phyloP scores from a whole-genome alignment of 306 rosid species.

The Vicia villosa region DNA sequence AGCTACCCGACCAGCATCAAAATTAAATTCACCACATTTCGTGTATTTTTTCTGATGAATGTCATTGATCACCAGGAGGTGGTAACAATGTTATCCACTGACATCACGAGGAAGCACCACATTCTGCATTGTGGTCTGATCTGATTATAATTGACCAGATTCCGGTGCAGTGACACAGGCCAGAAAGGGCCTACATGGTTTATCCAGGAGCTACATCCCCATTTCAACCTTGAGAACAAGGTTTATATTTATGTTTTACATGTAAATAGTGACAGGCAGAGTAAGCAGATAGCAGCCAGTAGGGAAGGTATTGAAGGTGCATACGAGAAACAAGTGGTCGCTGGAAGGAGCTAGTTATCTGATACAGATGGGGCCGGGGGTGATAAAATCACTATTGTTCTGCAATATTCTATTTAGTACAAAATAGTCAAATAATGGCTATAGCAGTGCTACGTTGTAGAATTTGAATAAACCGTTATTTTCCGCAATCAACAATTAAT shows the following conservation, averaged over 20 bases:
- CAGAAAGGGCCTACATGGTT: background rate
- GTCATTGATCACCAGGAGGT: background rate
- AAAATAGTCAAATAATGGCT: background rate
- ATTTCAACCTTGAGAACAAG: background rate
- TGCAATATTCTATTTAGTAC: background rate
- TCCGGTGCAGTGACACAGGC: background rate
- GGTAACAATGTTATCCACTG: background rate
- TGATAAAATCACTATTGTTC: background rate
- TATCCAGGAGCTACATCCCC: background rate
- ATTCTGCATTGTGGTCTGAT: background rate
- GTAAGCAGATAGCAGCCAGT: background rate
- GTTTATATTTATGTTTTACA: background rate
- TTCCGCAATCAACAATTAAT: background rate
- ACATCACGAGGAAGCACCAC: background rate
- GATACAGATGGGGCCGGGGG: background rate
- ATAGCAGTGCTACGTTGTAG: background rate
- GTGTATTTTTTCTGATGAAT: background rate
- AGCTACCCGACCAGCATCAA: background rate
- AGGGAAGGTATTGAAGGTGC: constrained; percentile 1
- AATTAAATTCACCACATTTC: background rate
- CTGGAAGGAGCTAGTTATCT: background rate
- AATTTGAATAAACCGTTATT: background rate
- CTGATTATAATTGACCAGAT: background rate
- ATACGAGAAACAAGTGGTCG: background rate
- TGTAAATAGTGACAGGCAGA: background rate